phyloP scores from a whole-genome alignment of 2,329 filamentous ascomycete genomes.

The Alternaria sp. region DNA sequence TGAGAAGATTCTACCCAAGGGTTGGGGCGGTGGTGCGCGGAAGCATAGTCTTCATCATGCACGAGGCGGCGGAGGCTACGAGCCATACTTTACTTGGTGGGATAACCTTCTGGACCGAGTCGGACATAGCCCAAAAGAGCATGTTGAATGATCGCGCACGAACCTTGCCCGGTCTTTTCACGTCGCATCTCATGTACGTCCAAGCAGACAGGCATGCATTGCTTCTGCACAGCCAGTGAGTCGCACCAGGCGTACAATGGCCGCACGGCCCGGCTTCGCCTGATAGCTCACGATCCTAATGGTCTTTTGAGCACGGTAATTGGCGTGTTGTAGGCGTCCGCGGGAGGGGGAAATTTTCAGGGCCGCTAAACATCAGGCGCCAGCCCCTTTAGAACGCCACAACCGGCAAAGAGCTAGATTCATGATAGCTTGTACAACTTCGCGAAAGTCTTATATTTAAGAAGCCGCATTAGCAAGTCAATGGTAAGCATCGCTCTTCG shows the following conservation, averaged over 20 bases:
- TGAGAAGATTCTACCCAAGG: not conserved
- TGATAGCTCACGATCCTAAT: not conserved
- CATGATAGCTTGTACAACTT: not conserved
- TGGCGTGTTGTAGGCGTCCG: not conserved
- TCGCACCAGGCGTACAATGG: not conserved
- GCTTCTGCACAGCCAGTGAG: not conserved
- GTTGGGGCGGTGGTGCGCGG: not conserved
- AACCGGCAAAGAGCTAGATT: not conserved
- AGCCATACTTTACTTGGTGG: not conserved
- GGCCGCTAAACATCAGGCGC: conserved; percentile 6
- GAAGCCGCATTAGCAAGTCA: not conserved
- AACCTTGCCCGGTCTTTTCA: not conserved
- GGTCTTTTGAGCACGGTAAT: not conserved
- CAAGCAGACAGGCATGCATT: not conserved
- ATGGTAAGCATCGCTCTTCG: not conserved
- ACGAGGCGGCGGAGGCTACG: conserved; percentile 2
- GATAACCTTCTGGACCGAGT: not conserved
- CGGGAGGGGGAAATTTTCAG: conserved; percentile 2
- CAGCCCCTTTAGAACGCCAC: conserved; percentile 12
- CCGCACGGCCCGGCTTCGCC: not conserved
- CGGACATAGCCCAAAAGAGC: not conserved
- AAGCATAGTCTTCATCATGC: conserved; percentile 1
- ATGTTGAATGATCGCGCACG: conserved; percentile 1
- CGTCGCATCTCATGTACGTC: not conserved
- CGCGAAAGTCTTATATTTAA: not conserved